phyloP scores from a whole-genome alignment of 768 basidiomycete species.

The Termitomyces sp. region DNA sequence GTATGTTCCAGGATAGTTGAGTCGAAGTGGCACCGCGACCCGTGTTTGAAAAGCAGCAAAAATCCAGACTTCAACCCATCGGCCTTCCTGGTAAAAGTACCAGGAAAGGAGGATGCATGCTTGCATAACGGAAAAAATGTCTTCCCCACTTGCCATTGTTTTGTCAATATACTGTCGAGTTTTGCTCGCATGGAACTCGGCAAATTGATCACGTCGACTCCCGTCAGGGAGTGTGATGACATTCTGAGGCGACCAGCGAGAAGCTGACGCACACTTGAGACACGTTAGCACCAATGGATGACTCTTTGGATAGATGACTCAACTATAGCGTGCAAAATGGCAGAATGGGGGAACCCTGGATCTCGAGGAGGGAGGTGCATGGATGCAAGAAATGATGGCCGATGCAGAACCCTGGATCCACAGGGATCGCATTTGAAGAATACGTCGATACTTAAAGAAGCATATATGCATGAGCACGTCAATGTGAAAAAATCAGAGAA shows the following conservation, averaged over 20 bases:
- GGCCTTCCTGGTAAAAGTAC: conserved; percentile 89
- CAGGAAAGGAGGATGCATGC: conserved; percentile 83
- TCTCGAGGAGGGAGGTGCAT: conserved; percentile 78
- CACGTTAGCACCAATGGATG: conserved; percentile 3
- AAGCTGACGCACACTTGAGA: conserved; percentile 72
- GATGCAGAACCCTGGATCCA: conserved; percentile 78
- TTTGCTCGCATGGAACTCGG: conserved; percentile 83
- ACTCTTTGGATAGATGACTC: conserved; percentile 16
- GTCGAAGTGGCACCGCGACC: conserved; percentile 73
- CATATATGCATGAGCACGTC: conserved; percentile 4
- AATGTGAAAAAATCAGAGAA: conserved; percentile 2
- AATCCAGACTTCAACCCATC: conserved; percentile 91
- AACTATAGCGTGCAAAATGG: conserved; percentile 89
- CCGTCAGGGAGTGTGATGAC: conserved; percentile 67
- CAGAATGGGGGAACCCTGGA: conserved; percentile 82
- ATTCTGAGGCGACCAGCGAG: conserved; percentile 75
- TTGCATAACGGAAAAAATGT: conserved; percentile 84
- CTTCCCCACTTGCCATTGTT: conserved; percentile 85
- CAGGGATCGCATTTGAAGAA: conserved; percentile 91
- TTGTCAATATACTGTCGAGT: conserved; percentile 85
- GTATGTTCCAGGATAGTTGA: conserved; percentile 85
- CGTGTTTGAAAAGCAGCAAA: conserved; percentile 84
- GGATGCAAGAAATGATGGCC: conserved; percentile 72
- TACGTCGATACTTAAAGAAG: conserved; percentile 61
- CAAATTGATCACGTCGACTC: conserved; percentile 76